These are phyloP conservation scores for Colletotrichum sp. DNA, from an alignment of 2,329 filamentous ascomycete genomes.

Conservation along the genomic window DNA sequence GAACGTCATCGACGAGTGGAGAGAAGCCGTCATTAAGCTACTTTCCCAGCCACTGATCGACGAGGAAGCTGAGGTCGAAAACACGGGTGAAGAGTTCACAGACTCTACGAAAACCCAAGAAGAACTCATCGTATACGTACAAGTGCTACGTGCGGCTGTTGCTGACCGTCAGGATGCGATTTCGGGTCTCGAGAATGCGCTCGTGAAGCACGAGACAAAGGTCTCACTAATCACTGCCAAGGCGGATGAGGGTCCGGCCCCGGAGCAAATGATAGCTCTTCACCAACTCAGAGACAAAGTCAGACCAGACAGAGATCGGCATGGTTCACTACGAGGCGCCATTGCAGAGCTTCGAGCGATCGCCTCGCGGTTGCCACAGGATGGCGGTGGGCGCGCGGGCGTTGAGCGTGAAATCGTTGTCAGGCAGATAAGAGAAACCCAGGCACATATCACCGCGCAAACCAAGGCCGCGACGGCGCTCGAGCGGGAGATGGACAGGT, in stretches of 20 bases:
- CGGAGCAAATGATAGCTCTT: constrained; percentile 63
- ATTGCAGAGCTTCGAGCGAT: constrained; percentile 74
- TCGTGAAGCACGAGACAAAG: constrained; percentile 76
- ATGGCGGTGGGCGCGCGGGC: constrained; percentile 32
- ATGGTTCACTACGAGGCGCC: constrained; percentile 71
- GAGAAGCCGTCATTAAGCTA: constrained; percentile 73
- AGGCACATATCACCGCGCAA: constrained; percentile 57
- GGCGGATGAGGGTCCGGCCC: constrained; percentile 72
- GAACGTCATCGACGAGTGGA: constrained; percentile 74
- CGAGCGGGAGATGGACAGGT: constrained; percentile 77
- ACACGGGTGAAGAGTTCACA: constrained; percentile 89
- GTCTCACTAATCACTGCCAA: constrained; percentile 65
- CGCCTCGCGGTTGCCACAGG: constrained; percentile 61
- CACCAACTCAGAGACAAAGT: constrained; percentile 50
- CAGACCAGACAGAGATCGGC: constrained; percentile 51
- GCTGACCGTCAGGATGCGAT: constrained; percentile 81
- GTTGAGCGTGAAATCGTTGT: constrained; percentile 71
- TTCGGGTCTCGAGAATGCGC: constrained; percentile 76
- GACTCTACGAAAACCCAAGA: constrained; percentile 88
- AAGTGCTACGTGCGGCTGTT: constrained; percentile 75
- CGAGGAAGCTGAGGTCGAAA: constrained; percentile 74
- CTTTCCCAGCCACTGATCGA: constrained; percentile 81
- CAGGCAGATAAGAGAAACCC: constrained; percentile 65
- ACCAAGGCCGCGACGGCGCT: constrained; percentile 51
- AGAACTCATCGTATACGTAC: constrained; percentile 85